A percentile compares a stretch with the other conserved stretches of the same genome.
phyloP scores from a whole-genome alignment of 169 alveolate species.

The Cryptosporidium xiaoi region DNA sequence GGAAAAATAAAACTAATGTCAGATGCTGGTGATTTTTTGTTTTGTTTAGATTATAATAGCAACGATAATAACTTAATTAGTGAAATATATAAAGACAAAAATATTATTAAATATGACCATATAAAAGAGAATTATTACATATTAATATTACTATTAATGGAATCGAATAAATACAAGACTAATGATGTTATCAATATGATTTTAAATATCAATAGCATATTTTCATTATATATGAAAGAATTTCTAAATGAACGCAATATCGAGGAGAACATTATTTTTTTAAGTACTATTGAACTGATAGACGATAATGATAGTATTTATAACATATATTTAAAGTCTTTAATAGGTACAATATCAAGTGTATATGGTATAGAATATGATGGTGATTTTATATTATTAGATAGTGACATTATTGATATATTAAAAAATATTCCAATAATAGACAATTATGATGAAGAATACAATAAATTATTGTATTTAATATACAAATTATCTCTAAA shows the following conservation, averaged over 20 bases:
- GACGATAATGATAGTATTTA: background rate
- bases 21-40: conserved; percentile 29
- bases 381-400: background rate
- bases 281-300: background rate
- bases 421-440: background rate
- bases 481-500: conserved; percentile 2
- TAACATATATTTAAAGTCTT: background rate
- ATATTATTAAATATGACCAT: conserved; percentile 51
- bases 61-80: conserved; percentile 31
- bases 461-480: background rate
- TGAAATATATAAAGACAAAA: conserved; percentile 13
- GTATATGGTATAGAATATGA: too few relatives aligned
- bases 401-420: background rate
- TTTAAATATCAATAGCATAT: conserved; percentile 16
- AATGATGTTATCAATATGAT: background rate
- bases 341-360: too few relatives aligned
- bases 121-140: conserved; percentile 29
- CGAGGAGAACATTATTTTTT: conserved; percentile 26
- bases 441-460: background rate
- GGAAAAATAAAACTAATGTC: conserved; percentile 50
- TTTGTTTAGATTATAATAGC: conserved; percentile 18
- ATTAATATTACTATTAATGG: conserved; percentile 43
- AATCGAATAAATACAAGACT: background rate
- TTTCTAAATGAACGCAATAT: background rate
- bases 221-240: conserved; percentile 2